Evolutionary conservation across 371 early-diverging fungal genomes (phyloP), one percentile per base, ranked within the genome.

Genomic region (Actinomucor elegans): DNA sequence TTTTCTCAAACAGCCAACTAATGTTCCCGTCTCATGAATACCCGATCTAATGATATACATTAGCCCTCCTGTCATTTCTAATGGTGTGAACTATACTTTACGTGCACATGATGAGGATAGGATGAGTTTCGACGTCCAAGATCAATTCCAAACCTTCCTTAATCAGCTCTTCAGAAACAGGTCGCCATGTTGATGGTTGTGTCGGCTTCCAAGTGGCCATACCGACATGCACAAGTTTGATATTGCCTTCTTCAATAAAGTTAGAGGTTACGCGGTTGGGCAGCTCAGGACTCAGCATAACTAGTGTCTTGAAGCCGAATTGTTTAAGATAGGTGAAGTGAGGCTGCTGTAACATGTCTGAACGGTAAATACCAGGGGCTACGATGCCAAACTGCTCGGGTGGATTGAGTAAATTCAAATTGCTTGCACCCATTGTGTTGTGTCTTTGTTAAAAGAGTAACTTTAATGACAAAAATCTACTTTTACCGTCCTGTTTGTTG

Each of bases 371-470:
- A 1, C 91, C 93, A 20, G 83, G 81, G 55, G 94, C 96, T 12
- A 97, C 94, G 21, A 90, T 87, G 18, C 96, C 96, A 73, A 94
- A 96, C 10, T 88, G 85, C 55, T 95, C 95, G 15, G 97, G 96
- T 27, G 92, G 91, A 29, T 73, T 79, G 12, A 80, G 35, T 58
- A 84, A 38, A n/a, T 51, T 55, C 8, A 49, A 4, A 17, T 46
- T 49, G 29, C 51, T 55, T 8, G 33, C 27, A 18, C 44, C 51
- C 61, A 61, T 61, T 23, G 5, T n/a, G n/a, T n/a, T n/a, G n/a
- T n/a, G n/a, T n/a, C n/a, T n/a, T n/a, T n/a, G n/a, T n/a, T n/a
- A n/a, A n/a, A n/a, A n/a, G n/a, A n/a, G n/a, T n/a, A n/a, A n/a
- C n/a, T n/a, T n/a, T n/a, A n/a, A n/a, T n/a, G n/a, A n/a, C n/a